Conservation (phyloP, 192 early-diverging fungal species). For the Rhizoclosmatium globosum region DNA sequence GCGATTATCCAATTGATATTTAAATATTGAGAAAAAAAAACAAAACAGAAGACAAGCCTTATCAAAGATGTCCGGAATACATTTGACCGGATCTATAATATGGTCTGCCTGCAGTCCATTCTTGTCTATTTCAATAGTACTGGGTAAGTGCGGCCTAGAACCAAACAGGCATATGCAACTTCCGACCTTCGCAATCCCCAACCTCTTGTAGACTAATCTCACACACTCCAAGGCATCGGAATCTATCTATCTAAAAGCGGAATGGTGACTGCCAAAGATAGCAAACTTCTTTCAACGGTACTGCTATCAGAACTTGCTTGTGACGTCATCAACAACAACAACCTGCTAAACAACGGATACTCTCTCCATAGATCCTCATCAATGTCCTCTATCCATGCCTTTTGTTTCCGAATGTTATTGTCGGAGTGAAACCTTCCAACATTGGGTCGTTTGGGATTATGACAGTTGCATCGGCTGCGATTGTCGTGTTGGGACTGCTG, state of each 20-base stretch:
- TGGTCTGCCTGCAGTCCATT: slow-evolving; percentile 33
- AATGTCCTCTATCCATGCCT: slow-evolving; percentile 44
- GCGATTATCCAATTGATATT: no score
- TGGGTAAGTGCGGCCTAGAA: background rate
- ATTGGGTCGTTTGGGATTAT: slow-evolving; percentile 36
- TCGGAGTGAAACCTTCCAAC: slow-evolving; percentile 31
- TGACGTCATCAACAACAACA: background rate
- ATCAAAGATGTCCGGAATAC: background rate
- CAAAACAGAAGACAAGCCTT: no score
- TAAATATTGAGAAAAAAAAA: no score
- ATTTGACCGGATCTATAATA: background rate
- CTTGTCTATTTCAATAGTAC: slow-evolving; percentile 4
- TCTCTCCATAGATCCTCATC: slow-evolving; percentile 36
- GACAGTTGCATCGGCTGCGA: slow-evolving; percentile 22
- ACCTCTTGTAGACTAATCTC: no score
- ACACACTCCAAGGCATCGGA: slow-evolving; percentile 1
- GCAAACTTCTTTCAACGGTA: slow-evolving; percentile 73
- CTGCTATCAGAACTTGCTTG: slow-evolving; percentile 7
- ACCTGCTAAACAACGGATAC: background rate
- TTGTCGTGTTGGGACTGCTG: slow-evolving; percentile 2
- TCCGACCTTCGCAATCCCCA: no score
- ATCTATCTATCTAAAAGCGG: slow-evolving; percentile 9
- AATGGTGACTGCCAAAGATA: slow-evolving; percentile 38
- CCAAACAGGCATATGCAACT: background rate
- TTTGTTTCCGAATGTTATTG: slow-evolving; percentile 42